Evolutionary conservation across 208 protist species (phyloP).

Genomic region (Vickermania ingenoplastis): DNA sequence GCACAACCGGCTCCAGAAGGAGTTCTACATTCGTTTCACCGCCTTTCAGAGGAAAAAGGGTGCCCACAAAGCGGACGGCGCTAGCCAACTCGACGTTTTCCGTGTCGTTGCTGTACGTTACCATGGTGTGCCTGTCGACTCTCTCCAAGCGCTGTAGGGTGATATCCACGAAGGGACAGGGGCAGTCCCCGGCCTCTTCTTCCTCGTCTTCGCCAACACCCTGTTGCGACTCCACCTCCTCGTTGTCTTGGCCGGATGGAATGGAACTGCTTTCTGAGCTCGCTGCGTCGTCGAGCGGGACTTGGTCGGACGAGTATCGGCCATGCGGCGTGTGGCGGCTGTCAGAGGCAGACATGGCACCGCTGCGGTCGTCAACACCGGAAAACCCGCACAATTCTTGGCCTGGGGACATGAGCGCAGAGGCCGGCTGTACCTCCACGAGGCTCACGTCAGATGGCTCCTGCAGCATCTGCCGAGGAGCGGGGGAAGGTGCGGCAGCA

Average conservation of each 20-base stretch:
- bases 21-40: conserved; percentile 27
- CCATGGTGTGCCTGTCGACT: conserved; percentile 41
- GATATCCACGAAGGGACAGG: conserved; percentile 65
- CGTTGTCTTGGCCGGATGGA: not conserved
- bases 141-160: conserved; percentile 61
- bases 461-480: too few relatives aligned
- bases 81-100: conserved; percentile 49
- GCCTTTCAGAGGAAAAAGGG: conserved; percentile 47
- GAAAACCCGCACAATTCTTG: too few relatives aligned
- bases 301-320: not conserved
- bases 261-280: not conserved
- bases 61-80: conserved; percentile 21
- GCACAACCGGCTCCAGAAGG: conserved; percentile 37
- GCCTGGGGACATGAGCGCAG: too few relatives aligned
- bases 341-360: not conserved
- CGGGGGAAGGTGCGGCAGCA: too few relatives aligned
- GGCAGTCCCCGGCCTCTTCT: conserved; percentile 47
- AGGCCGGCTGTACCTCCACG: too few relatives aligned
- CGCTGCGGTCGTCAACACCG: too few relatives aligned
- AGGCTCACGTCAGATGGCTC: too few relatives aligned
- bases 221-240: conserved; percentile 25
- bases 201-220: conserved; percentile 36
- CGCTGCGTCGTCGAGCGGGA: conserved; percentile 3
- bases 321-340: not conserved
- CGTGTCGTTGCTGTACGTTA: conserved; percentile 63